Base-by-base conservation (phyloP, 352 stramenopile species). In the Pythium monospermum region DNA sequence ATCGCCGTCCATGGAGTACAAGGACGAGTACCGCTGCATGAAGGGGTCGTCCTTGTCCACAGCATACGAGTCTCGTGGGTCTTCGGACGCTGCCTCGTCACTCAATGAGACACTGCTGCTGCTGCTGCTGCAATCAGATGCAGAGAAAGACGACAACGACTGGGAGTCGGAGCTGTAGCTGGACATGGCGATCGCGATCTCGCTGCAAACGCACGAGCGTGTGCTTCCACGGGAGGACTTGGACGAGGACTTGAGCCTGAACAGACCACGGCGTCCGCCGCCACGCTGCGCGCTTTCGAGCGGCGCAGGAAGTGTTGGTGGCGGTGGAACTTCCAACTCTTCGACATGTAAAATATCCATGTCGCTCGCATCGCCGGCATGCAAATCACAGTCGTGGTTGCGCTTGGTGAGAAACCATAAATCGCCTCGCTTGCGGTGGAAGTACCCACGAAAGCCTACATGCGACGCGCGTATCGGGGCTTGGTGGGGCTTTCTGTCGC, bases 351-450 rank as follows among this genome's bases (percentile, higher is more conserved):
- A 43, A 4, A 37, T 21, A 2, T 45, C 35, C 15, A n/a, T 35
- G 11, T 23, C 8, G 15, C 7, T 27, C 4, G 43, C 15, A 21
- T 42, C 10, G n/a, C 19, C 36, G 10, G 11, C 36, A 18, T 18
- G 19, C 18, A 49, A 26, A 19, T 59, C 51, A 21, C 19, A 19
- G 35, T 59, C 53, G 1, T 28, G 27, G 27, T 44, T 36, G 16
- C 53, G 53, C 36, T 48, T 53, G 2, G 45, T 60, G 19, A 60
- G 36, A 30, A 60, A 60, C 53, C 53, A 60, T 15, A 47, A 13
- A 28, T 54, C 53, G 37, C 53, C 53, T 15, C 53, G 53, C 44
- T 54, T 49, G 30, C 53, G 53, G n/a, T 54, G 53, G 28, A 53
- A 38, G 31, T 54, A 60, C 15, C 21, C 53, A 15, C 53, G 44